Base-by-base conservation (phyloP, 768 basidiomycete genomes). In the Kwoniella shandongensis region DNA sequence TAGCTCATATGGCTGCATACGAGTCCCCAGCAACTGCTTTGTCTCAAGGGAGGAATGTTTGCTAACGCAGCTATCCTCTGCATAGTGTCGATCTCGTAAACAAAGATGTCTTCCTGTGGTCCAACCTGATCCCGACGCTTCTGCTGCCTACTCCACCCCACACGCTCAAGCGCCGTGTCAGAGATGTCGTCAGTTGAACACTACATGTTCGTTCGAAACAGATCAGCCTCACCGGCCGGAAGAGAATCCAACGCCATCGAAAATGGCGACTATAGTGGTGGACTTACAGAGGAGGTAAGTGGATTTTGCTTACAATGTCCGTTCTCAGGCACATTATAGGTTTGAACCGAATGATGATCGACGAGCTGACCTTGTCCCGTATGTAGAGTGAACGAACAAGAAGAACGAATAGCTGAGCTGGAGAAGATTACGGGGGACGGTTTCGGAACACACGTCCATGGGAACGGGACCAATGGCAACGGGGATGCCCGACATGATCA, bases 201-300 rank as follows among this genome's bases (percentile, higher is more conserved):
- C 29, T 3, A 50, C 48, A 4, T 50, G 48, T 27, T 50, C 48
- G n/a, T 50, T 50, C 22, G 48, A 50, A 18, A 50, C 48, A 11
- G 48, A 50, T 18, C 26, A 13, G 30, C n/a, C 15, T 23, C 11
- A 23, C 11, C 26, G 18, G 8, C 32, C 22, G 48, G 48, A 50
- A 23, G 18, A 35, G n/a, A 18, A 29, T 35, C 26, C 48, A 36
- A 32, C 26, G n/a, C 48, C 48, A 18, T 15, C 29, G 4, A 50
- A 23, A 27, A 26, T 50, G 26, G 48, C 48, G 23, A 11, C 23
- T 23, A 50, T 50, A 10, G 48, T 50, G n/a, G 32, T 50, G 3
- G 48, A 50, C 6, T 23, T 50, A 11, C 48, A 50, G 30, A 10
- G 32, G 20, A 26, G 48, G 48, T 50, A 36, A 23, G 48, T 47